Base-by-base conservation (phyloP, 2,329 filamentous ascomycete genomes). In the Aspergillus sp. region DNA sequence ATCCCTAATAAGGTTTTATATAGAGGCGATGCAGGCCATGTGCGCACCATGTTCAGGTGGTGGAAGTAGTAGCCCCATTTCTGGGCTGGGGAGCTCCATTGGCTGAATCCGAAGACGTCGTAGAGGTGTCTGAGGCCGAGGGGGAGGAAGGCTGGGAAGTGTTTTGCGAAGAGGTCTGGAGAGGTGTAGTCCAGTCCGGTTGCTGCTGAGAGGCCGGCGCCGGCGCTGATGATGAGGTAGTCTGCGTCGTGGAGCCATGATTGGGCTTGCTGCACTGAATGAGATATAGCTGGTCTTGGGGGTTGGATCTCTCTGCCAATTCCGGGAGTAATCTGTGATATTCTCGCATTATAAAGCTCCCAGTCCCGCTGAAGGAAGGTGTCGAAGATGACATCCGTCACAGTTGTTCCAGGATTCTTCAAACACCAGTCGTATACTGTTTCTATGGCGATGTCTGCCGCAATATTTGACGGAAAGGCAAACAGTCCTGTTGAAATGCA, bases 121-220 rank as follows among this genome's bases (percentile, higher is more conserved):
- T 68, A 64, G 14, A 68, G 40, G 1, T 55, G 54, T 6, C 48
- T 44, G n/a, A 68, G 51, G 1, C 62, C 76, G 52, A 71, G 68
- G 61, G 70, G 66, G 56, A 58, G 53, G 49, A 76, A 71, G 55
- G 59, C 63, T 3, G 66, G 66, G 43, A 66, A 67, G 41, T 64
- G 58, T 19, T 45, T 51, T 3, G 51, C 39, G 55, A 69, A 69
- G 2, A 69, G 69, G 61, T 49, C 24, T 1, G 45, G 39, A 1
- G 64, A 68, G 24, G 63, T 66, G 23, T 68, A 68, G 52, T 68
- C 66, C 0, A 68, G 58, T 0, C 66, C 64, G 12, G 62, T 59
- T 39, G 66, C 61, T 3, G 66, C 63, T 3, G 64, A 67, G 9
- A 68, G 56, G 3, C 63, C 62, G 0, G 66, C 64, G 1, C 66